Conservation (phyloP, 768 basidiomycete genomes). For the Phylloporus sp. region DNA sequence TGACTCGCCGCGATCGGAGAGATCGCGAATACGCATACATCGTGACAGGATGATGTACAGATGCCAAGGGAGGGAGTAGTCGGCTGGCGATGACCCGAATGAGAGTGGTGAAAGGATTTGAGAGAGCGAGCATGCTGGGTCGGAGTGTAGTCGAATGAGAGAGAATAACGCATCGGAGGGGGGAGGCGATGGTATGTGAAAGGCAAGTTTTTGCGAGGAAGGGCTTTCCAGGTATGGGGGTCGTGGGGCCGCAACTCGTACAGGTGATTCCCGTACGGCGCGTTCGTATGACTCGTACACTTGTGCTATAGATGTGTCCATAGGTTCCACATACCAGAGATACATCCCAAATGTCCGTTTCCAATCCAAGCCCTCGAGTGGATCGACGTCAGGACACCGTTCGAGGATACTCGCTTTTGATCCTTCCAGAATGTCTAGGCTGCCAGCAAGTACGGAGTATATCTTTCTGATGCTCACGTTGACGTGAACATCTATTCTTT, state of each 20-base stretch:
- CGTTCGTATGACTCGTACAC: slow-evolving; percentile 62
- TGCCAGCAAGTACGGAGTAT: slow-evolving; percentile 81
- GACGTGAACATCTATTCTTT: slow-evolving; percentile 68
- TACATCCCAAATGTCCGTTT: slow-evolving; percentile 87
- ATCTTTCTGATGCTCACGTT: slow-evolving; percentile 67
- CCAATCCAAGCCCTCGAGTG: slow-evolving; percentile 84
- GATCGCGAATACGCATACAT: slow-evolving; percentile 79
- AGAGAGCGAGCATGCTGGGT: slow-evolving; percentile 66
- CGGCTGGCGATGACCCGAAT: slow-evolving; percentile 70
- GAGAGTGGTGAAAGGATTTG: slow-evolving; percentile 69
- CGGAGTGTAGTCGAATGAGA: slow-evolving; percentile 74
- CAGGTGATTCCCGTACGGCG: slow-evolving; percentile 34
- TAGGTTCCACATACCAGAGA: slow-evolving; percentile 80
- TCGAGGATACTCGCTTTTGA: slow-evolving; percentile 48
- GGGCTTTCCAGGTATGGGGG: slow-evolving; percentile 53
- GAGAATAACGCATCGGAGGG: slow-evolving; percentile 75
- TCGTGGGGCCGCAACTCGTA: slow-evolving; percentile 48
- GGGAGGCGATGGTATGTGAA: slow-evolving; percentile 43
- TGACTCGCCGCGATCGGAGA: slow-evolving; percentile 71
- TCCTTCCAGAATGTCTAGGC: slow-evolving; percentile 56
- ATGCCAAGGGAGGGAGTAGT: slow-evolving; percentile 89
- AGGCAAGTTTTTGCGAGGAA: slow-evolving; percentile 26
- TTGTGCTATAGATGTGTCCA: slow-evolving; percentile 67
- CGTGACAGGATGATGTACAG: slow-evolving; percentile 83
- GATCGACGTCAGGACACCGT: slow-evolving; percentile 53